Percentiles rank a stretch among this genome's conserved stretches.
Evolutionary conservation across 176 grass and related monocot species (phyloP).

Genomic region (Oryza coarctata): DNA sequence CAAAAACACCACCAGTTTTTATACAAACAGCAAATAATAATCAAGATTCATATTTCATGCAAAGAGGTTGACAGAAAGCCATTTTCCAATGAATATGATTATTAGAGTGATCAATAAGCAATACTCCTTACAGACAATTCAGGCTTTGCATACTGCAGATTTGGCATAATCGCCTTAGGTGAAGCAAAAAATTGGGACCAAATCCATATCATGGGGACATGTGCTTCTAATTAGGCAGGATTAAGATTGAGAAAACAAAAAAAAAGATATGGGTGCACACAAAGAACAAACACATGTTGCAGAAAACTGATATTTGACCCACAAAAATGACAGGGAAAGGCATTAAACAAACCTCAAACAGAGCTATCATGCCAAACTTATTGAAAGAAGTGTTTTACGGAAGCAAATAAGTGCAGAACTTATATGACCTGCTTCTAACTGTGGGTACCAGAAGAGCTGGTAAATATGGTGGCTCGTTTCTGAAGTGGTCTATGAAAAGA

Average conservation of each 20-base stretch:
- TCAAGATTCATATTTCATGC: background rate
- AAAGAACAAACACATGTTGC: too few species aligned
- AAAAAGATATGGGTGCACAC: too few species aligned
- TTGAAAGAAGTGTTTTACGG: background rate
- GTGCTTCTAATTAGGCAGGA: too few species aligned
- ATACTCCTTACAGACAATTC: background rate
- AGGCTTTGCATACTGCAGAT: background rate
- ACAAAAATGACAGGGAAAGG: background rate
- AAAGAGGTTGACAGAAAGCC: background rate
- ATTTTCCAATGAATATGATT: background rate
- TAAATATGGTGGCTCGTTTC: too few species aligned
- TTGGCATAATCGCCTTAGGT: background rate
- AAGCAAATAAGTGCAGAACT: background rate
- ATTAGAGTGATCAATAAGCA: slow-evolving; percentile 1
- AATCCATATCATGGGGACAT: too few species aligned
- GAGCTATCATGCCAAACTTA: background rate
- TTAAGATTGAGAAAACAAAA: too few species aligned
- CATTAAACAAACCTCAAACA: background rate
- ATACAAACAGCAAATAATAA: background rate
- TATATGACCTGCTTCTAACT: background rate
- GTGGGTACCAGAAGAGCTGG: background rate
- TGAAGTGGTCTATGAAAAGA: too few species aligned
- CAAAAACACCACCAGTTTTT: background rate
- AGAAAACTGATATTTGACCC: background rate
- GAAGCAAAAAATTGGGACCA: background rate